These are phyloP conservation scores for Globisporangium paroecandrum DNA, from an alignment of 352 stramenopile species.

Conservation along the genomic window DNA sequence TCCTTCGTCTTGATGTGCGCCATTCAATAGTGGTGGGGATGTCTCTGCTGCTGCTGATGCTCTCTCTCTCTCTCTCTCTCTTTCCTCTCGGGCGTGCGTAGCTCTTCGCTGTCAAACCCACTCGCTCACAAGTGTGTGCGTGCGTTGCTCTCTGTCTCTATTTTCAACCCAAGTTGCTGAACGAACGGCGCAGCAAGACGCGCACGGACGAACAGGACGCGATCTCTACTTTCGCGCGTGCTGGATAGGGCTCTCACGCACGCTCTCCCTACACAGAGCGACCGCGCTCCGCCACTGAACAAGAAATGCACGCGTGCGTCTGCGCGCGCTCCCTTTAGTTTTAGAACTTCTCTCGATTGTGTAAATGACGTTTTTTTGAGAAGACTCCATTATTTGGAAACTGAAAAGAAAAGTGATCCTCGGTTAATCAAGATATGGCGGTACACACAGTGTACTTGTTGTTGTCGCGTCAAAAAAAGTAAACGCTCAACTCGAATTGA, in stretches of 20 bases:
- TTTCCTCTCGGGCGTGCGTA: not conserved
- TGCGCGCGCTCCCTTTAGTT: no score
- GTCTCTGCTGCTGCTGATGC: not conserved
- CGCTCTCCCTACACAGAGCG: not conserved
- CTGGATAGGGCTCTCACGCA: not conserved
- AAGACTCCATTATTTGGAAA: not conserved
- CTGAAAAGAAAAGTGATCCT: no score
- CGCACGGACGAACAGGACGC: not conserved
- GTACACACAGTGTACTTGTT: no score
- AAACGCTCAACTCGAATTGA: no score
- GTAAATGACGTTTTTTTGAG: no score
- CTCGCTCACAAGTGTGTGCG: not conserved
- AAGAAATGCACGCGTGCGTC: no score
- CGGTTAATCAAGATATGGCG: no score
- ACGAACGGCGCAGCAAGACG: not conserved
- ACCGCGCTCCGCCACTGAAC: not conserved
- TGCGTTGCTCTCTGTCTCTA: not conserved
- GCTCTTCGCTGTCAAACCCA: no score
- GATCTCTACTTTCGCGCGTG: conserved; percentile 3
- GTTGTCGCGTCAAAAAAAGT: no score
- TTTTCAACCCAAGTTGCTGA: not conserved
- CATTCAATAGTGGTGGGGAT: conserved; percentile 7
- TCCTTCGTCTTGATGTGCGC: conserved; percentile 44
- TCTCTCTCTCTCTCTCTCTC: not conserved
- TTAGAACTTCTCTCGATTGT: no score